These are phyloP conservation scores for Globisporangium parvum DNA, from an alignment of 352 stramenopile genomes.

Conservation along the genomic window DNA sequence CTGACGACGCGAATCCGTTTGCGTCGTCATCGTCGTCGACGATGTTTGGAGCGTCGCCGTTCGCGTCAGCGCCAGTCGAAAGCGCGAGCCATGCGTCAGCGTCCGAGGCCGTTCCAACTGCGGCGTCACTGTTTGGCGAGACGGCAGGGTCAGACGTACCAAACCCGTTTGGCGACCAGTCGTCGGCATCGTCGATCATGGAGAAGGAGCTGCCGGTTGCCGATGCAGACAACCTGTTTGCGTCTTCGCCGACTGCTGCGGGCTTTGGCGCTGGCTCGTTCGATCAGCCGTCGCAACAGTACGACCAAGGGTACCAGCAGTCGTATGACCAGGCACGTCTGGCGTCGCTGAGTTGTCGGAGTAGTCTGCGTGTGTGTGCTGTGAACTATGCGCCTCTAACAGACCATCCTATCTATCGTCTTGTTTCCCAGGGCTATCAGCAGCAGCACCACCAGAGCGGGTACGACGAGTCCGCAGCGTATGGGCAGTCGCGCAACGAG, in stretches of 20 bases:
- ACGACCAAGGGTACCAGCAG: conserved; percentile 25
- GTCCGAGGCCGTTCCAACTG: conserved; percentile 26
- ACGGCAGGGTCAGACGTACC: conserved; percentile 34
- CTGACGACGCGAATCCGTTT: conserved; percentile 40
- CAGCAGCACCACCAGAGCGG: conserved; percentile 10
- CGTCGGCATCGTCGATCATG: conserved; percentile 17
- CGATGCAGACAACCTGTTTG: conserved; percentile 58
- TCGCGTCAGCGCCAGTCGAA: conserved; percentile 1
- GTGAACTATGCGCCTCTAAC: neutral
- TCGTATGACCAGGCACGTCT: conserved; percentile 32
- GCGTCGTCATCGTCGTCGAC: conserved; percentile 19
- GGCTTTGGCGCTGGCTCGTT: conserved; percentile 28
- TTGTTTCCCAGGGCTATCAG: conserved; percentile 3
- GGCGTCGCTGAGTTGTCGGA: neutral
- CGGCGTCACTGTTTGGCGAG: conserved; percentile 55
- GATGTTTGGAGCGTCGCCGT: conserved; percentile 11
- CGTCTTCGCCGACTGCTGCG: conserved; percentile 23
- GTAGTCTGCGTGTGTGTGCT: neutral
- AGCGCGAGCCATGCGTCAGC: neutral
- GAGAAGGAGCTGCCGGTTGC: conserved; percentile 51
- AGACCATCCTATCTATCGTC: neutral
- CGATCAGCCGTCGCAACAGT: conserved; percentile 20
- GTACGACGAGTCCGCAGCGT: conserved; percentile 12
- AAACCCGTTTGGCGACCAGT: conserved; percentile 37
- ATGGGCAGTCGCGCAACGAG: conserved; percentile 8